Percentiles rank a stretch among this genome's conserved stretches.
Evolutionary conservation across 1,284 basidiomycete species (phyloP).

Genomic region (Fomitopsis betulina): DNA sequence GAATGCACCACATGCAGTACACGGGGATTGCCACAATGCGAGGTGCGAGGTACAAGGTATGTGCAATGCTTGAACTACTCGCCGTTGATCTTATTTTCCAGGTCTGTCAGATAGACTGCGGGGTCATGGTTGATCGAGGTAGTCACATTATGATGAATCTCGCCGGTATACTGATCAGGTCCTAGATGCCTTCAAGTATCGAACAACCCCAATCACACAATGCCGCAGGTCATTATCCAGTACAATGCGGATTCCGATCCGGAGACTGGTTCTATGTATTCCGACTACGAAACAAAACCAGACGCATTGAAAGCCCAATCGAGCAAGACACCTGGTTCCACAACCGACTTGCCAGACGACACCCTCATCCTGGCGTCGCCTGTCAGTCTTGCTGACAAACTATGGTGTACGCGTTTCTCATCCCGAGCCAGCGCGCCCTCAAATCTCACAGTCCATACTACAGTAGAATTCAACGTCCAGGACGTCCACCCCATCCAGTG

Average conservation of each 20-base stretch:
- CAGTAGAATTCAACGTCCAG: constrained; percentile 54
- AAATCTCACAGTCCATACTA: background rate
- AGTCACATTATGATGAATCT: constrained; percentile 25
- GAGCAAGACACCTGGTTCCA: constrained; percentile 16
- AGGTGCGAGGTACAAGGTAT: constrained; percentile 39
- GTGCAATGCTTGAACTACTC: constrained; percentile 3
- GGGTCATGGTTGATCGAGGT: constrained; percentile 48
- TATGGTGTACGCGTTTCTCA: constrained; percentile 43
- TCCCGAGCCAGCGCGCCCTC: background rate
- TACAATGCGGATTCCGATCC: background rate
- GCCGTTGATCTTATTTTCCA: background rate
- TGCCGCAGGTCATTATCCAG: background rate
- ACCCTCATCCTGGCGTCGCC: constrained; percentile 53
- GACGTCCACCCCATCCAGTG: constrained; percentile 46
- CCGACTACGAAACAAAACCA: background rate
- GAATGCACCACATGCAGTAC: constrained; percentile 52
- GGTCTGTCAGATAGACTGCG: constrained; percentile 19
- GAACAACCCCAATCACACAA: background rate
- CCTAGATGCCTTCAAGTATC: background rate
- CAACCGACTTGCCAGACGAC: constrained; percentile 34
- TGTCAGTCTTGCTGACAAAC: constrained; percentile 49
- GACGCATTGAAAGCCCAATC: no score
- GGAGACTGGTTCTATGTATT: background rate
- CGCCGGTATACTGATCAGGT: background rate
- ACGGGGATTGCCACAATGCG: constrained; percentile 38